Evolutionary conservation across 2,329 filamentous ascomycete species (phyloP).

Genomic region (Penicillium expansum): DNA sequence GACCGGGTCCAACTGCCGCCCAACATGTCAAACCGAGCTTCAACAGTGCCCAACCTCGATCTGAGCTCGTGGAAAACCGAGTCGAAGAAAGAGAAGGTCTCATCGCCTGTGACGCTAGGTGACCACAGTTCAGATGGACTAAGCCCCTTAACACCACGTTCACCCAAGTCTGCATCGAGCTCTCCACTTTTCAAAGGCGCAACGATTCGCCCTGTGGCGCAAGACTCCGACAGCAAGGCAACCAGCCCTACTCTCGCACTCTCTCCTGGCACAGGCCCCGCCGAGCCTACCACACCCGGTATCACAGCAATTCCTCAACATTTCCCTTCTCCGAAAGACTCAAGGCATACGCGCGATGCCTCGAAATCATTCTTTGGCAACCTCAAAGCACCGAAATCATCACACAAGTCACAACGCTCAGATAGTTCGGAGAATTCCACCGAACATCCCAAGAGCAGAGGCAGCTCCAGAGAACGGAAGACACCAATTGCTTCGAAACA

Average conservation of each 20-base stretch:
- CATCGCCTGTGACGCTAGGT: constrained; percentile 36
- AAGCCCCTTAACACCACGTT: constrained; percentile 39
- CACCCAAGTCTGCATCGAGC: constrained; percentile 38
- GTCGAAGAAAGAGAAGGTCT: constrained; percentile 27
- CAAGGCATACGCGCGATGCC: constrained; percentile 44
- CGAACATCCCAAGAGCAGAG: constrained; percentile 42
- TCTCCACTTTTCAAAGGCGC: constrained; percentile 39
- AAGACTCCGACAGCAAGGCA: constrained; percentile 33
- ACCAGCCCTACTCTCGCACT: constrained; percentile 28
- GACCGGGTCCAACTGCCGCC: constrained; percentile 3
- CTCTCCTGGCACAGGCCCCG: constrained; percentile 26
- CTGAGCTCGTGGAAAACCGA: constrained; percentile 35
- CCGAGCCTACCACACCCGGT: constrained; percentile 39
- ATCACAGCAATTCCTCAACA: constrained; percentile 48
- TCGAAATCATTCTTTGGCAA: constrained; percentile 49
- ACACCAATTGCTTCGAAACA: constrained; percentile 35
- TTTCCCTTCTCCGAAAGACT: constrained; percentile 43
- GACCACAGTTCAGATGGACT: constrained; percentile 36
- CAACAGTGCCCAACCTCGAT: constrained; percentile 39
- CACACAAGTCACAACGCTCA: constrained; percentile 42
- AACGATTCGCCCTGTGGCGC: constrained; percentile 43
- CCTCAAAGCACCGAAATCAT: constrained; percentile 47
- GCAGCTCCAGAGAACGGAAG: constrained; percentile 45
- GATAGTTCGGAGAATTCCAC: constrained; percentile 39
- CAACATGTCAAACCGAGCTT: constrained; percentile 40